Evolutionary conservation across 202 grass and related monocot genomes (phyloP), one percentile per base, ranked within the genome.

Genomic region (Dendrocalamus latiflorus): DNA sequence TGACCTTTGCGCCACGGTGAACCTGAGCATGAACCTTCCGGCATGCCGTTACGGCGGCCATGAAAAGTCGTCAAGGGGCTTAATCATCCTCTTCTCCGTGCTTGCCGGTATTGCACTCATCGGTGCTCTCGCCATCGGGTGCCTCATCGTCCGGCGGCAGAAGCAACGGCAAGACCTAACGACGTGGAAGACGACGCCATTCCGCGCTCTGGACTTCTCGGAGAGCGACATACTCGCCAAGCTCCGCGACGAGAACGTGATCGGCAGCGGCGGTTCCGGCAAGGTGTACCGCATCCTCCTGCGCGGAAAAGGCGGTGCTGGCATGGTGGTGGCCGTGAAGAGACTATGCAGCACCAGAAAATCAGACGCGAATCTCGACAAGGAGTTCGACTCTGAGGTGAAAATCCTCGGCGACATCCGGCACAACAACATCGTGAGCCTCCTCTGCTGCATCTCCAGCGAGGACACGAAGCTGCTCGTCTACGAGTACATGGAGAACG

Each of bases 401-500:
- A 76, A 72, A 58, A 72, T 85, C 13, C 58, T 91, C 15, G 81
- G 89, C 17, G 84, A 79, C 18, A 82, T 94, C 58, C 53, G 85
- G 25, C 92, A 94, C 37, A 77, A 50, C 25, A 91, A 94, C 81
- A 88, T 94, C 20, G 44, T 88, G 10, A 86, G 62, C 41, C 83
- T 94, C 1, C 78, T 90, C 6, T 91, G 89, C 74, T 94, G 89
- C 79, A 88, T 94, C 74, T 88, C 89, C 13, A 74, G 70, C 30
- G 34, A 44, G 3, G 81, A 90, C 33, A 59, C 56, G 5, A 91
- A 81, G 74, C 67, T 94, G 49, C 83, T 94, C 16, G 78, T 94
- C 2, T 94, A 94, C 33, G 92, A 94, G 69, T 88, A 88, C 78
- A 86, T 90, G 82, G 81, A 90, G 56, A 94, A 94, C 9, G 81